Base-by-base conservation (phyloP, 1,139 yeast genomes). In the Hemisphaericaspora xylofermentans region DNA sequence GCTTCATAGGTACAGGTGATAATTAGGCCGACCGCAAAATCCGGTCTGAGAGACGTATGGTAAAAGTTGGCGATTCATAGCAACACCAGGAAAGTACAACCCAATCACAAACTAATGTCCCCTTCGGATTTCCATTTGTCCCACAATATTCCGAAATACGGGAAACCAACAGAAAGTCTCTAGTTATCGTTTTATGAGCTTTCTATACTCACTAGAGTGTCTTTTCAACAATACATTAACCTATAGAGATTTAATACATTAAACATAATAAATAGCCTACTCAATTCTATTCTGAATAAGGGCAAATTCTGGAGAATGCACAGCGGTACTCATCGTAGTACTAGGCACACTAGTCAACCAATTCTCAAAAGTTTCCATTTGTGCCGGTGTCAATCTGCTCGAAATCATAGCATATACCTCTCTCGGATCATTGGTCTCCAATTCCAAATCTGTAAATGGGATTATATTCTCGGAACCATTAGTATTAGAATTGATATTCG, bases 331-430 rank as follows among this genome's bases (percentile, higher is more conserved):
- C 22, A 31, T 4, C 2, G 16, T 7, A 18, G n/a, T 31, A 30
- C 18, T 30, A 6, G 28, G 25, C n/a, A 16, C 22, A 18, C 33
- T 26, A 9, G 35, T 24, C 25, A 36, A 36, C 24, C 31, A 24
- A 31, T 36, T 30, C 24, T 36, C 39, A 36, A 36, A 36, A 7
- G 39, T 22, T 26, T 36, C 39, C 39, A 36, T 36, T 16, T 36
- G 39, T 4, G 30, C 33, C 4, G 39, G 39, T 14, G 39, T 36
- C 22, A 36, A 24, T 36, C 39, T 24, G 4, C 39, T 36, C 5
- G 39, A 16, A 26, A 36, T 36, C 35, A 33, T 17, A 18, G 33
- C 6, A 18, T 31, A 32, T 10, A 36, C 16, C 17, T 36, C 39
- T 14, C 33, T 30, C 7, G 39, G 35, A 31, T 36, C 39, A 25